Evolutionary conservation across 2,329 filamentous ascomycete species (phyloP).

Genomic region (Penicillium sp.): DNA sequence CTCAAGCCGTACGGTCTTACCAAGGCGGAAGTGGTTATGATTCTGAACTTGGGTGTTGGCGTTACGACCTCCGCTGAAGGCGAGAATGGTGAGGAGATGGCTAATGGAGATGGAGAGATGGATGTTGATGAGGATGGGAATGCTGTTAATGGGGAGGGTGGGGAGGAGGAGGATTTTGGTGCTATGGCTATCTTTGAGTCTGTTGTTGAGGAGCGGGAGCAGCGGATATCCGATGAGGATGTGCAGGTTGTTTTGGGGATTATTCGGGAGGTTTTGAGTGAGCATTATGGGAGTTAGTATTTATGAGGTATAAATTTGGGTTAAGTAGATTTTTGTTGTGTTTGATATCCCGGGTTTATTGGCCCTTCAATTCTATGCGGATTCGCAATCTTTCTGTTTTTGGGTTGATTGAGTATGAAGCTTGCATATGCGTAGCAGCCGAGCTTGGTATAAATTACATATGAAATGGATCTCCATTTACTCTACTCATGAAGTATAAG

Average conservation of each 20-base stretch:
- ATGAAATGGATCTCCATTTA: not conserved
- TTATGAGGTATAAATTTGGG: not conserved
- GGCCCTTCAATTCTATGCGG: not conserved
- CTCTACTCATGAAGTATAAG: not conserved
- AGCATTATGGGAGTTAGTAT: slow-evolving; percentile 14
- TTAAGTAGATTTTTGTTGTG: not conserved
- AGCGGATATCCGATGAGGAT: slow-evolving; percentile 41
- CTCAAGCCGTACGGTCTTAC: slow-evolving; percentile 45
- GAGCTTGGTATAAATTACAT: not conserved
- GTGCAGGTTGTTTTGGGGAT: slow-evolving; percentile 36
- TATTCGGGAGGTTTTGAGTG: slow-evolving; percentile 35
- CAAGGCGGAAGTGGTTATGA: slow-evolving; percentile 49
- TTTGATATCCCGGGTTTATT: slow-evolving; percentile 15
- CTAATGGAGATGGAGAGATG: slow-evolving; percentile 21
- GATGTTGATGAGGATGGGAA: slow-evolving; percentile 16
- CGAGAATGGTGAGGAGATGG: slow-evolving; percentile 9
- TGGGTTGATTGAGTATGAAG: not conserved
- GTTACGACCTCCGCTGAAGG: slow-evolving; percentile 16
- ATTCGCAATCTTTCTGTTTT: not conserved
- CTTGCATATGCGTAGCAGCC: not conserved
- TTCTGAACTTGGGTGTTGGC: slow-evolving; percentile 48
- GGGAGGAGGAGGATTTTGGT: slow-evolving; percentile 34
- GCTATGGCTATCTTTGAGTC: slow-evolving; percentile 40
- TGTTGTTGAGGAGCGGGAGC: slow-evolving; percentile 46
- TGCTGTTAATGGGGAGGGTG: slow-evolving; percentile 14